phyloP scores from a whole-genome alignment of 192 early-diverging fungal species.

The Mortierella hygrophila region DNA sequence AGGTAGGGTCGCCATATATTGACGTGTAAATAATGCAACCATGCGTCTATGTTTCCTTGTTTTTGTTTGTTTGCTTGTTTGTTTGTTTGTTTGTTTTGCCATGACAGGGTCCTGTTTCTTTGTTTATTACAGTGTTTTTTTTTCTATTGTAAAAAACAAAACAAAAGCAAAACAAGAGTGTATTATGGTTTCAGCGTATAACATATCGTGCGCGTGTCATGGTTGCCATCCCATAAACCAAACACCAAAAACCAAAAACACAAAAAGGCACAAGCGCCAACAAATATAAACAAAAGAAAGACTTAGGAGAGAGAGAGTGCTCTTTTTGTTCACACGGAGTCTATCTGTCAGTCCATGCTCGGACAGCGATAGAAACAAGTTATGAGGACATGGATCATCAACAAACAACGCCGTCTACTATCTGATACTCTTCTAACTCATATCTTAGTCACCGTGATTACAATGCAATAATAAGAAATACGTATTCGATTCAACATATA shows the following conservation, averaged over 20 bases:
- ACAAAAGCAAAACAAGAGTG: neutral
- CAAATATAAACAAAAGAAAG: neutral
- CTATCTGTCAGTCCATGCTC: neutral
- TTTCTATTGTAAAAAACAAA: neutral
- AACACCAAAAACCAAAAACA: neutral
- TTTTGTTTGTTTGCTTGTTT: neutral
- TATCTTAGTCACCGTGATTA: neutral
- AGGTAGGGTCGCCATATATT: neutral
- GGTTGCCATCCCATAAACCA: neutral
- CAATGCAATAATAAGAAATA: neutral
- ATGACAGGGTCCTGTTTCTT: neutral
- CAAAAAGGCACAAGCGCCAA: neutral
- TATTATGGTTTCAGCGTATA: neutral
- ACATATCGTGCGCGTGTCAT: neutral
- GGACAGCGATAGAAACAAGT: neutral
- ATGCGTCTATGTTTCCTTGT: neutral
- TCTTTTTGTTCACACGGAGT: slow-evolving; percentile 8
- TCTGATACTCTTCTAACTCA: neutral
- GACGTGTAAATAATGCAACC: neutral
- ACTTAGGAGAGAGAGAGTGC: neutral
- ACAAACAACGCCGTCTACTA: neutral
- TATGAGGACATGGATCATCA: neutral
- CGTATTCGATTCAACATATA: neutral
- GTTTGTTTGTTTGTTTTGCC: neutral
- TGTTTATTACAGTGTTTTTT: neutral